Percentiles rank a stretch among this genome's conserved stretches.
Conservation (phyloP, 202 grass and related monocot species). For the Tripidium arundinaceum region DNA sequence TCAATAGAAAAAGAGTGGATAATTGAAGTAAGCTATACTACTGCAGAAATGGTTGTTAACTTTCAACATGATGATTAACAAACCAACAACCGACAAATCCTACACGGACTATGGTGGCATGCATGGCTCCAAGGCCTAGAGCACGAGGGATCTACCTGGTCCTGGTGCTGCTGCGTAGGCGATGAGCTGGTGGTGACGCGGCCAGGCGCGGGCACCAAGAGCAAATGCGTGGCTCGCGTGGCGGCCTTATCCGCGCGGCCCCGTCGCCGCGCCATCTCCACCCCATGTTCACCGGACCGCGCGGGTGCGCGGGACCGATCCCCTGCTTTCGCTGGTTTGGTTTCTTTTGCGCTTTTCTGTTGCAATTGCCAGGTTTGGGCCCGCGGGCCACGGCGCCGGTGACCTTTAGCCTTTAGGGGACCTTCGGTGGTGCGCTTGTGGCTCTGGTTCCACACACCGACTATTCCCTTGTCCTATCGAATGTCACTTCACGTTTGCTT, state of each 20-base stretch:
- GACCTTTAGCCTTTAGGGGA: not conserved
- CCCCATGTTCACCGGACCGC: not conserved
- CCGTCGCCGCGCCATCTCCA: slow-evolving; percentile 1
- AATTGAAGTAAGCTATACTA: too few species aligned
- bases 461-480: not conserved
- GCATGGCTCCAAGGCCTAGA: not conserved
- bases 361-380: not conserved
- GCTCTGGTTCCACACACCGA: not conserved
- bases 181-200: slow-evolving; percentile 49
- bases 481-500: too few species aligned
- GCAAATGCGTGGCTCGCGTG: slow-evolving; percentile 38
- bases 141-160: not conserved
- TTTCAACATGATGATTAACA: not conserved
- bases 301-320: not conserved
- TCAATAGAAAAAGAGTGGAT: too few species aligned
- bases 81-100: not conserved
- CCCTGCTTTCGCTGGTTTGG: not conserved
- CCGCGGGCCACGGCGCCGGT: not conserved
- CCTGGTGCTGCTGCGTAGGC: not conserved
- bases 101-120: not conserved
- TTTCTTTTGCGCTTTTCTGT: not conserved
- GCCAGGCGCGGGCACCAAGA: slow-evolving; percentile 31
- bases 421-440: not conserved
- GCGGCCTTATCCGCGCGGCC: slow-evolving; percentile 39
- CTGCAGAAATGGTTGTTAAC: not conserved